These are phyloP conservation scores for Serendipita sp. DNA, from an alignment of 768 basidiomycete genomes.

Conservation along the genomic window DNA sequence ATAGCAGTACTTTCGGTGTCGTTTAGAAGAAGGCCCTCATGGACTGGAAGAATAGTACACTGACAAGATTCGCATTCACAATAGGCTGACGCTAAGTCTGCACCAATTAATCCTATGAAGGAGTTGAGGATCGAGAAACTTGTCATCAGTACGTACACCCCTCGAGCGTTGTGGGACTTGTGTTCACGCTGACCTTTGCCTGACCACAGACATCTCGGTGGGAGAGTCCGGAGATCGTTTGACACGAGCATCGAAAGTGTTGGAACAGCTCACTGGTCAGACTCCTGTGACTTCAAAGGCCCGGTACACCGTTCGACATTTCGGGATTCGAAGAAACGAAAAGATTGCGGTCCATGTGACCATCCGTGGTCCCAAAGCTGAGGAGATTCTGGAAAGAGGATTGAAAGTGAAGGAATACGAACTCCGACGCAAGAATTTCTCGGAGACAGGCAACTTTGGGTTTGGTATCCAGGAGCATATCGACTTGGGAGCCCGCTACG, in stretches of 20 bases:
- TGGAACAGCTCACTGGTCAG: slow-evolving; percentile 98
- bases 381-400: slow-evolving; percentile 97
- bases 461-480: slow-evolving; percentile 99
- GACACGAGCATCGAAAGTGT: slow-evolving; percentile 96
- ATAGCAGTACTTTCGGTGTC: background rate
- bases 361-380: slow-evolving; percentile 97
- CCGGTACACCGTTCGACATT: slow-evolving; percentile 97
- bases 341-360: slow-evolving; percentile 99
- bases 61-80: too few species aligned
- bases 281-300: slow-evolving; percentile 99
- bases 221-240: slow-evolving; percentile 99
- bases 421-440: slow-evolving; percentile 91
- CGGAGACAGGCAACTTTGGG: slow-evolving; percentile 97
- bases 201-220: slow-evolving; percentile 85
- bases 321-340: slow-evolving; percentile 99
- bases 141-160: slow-evolving; percentile 78
- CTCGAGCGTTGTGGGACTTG: slow-evolving; percentile 11
- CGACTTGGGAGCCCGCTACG: slow-evolving; percentile 96
- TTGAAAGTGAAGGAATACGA: slow-evolving; percentile 99
- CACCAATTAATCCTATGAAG: slow-evolving; percentile 87
- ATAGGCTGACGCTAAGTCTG: slow-evolving; percentile 77
- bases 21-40: background rate
- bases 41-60: too few species aligned
- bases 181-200: background rate
- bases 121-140: slow-evolving; percentile 97